A percentile compares a stretch with the other conserved stretches of the same genome.
These are phyloP conservation scores for Straminergon stramineum DNA, from an alignment of 225 moss, liverwort and hornwort genomes.

Conservation along the genomic window DNA sequence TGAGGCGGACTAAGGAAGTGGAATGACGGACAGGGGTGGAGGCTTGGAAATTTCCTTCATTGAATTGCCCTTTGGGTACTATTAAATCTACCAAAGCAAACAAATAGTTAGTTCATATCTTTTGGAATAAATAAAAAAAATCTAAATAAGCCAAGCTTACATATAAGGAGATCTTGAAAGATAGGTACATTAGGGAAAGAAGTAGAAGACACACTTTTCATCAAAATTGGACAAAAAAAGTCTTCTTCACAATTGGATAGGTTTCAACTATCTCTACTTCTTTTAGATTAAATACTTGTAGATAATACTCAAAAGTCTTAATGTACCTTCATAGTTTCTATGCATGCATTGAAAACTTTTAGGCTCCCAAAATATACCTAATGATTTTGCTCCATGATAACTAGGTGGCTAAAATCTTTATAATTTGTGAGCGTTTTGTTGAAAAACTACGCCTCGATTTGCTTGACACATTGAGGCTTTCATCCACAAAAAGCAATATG, in stretches of 20 bases:
- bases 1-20: no score
- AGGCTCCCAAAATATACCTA: not conserved
- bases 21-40: not conserved
- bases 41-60: not conserved
- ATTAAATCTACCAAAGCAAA: not conserved
- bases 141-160: not conserved
- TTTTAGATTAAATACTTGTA: rapidly evolving
- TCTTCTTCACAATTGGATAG: rapidly evolving
- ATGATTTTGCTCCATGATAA: not conserved
- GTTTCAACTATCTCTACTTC: not conserved
- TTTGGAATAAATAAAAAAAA: not conserved
- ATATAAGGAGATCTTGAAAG: not conserved
- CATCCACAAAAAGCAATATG: not conserved
- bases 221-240: rapidly evolving
- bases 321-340: rapidly evolving
- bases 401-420: not conserved
- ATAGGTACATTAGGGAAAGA: not conserved
- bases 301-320: not conserved
- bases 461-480: not conserved
- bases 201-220: not conserved
- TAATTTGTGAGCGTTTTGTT: rapidly evolving
- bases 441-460: rapidly evolving
- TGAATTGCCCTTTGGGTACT: not conserved
- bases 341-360: rapidly evolving
- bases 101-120: not conserved